Evolutionary conservation across 495 filamentous ascomycete species (phyloP), one percentile per base, ranked within the genome.

Genomic region (Clavariopsis aquatica): DNA sequence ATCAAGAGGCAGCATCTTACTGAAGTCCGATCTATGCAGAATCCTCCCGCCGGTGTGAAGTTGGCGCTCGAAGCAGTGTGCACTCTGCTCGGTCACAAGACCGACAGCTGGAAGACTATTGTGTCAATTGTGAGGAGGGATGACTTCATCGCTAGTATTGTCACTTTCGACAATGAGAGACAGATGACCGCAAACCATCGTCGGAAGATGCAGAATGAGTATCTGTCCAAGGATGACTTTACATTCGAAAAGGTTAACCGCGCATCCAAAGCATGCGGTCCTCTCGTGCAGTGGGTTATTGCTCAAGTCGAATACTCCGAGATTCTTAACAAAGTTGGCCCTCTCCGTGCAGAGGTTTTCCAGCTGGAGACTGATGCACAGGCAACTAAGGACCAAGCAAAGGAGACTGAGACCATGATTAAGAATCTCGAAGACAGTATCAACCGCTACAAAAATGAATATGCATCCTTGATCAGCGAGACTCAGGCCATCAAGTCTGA

Each of bases 231-330:
- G 74, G 87, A 90, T 15, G 92, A 97, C 70, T 99, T 97, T 74
- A 96, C 93, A 0, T 96, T 90, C 69, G 95, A 98, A 70, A 88
- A 88, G 76, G 94, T 96, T 73, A 93, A 95, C 76, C 90, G 90
- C 67, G 94, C 94, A 62, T 93, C 89, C 80, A 96, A 93, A 77
- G 94, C 94, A 31, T 99, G 94, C 77, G 94, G 95, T 73, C 94
- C 94, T 27, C 79, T 99, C 36, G 95, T 98, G 27, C 91, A 96
- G 75, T 99, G 94, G 94, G 93, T 96, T 24, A 86, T 92, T 76
- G 94, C 94, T 38, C 94, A 99, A 77, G 94, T 98, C 70, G 92
- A 91, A 70, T 99, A 96, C 74, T 96, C 94, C 19, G 93, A 92
- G 68, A 99, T 99, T 67, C 80, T 98, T 55, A 93, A 98, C 72